These are phyloP conservation scores for Hypoxylon crocopeplum DNA, from an alignment of 495 filamentous ascomycete genomes.

Conservation along the genomic window DNA sequence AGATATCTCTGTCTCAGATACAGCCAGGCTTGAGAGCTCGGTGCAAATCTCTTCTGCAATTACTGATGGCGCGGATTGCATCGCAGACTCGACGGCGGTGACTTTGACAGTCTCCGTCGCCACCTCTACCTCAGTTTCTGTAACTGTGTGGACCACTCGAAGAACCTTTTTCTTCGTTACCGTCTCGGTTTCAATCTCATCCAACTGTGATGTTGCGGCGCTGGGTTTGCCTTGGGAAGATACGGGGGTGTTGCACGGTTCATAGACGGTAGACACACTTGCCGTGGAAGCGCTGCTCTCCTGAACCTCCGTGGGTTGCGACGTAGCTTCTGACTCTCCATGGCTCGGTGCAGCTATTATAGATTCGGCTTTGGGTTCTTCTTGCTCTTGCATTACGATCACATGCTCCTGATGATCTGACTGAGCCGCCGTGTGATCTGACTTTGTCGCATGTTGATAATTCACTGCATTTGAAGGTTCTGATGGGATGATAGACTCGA, in stretches of 20 bases:
- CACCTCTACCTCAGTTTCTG: constrained; percentile 38
- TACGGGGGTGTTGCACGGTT: constrained; percentile 29
- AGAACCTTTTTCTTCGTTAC: constrained; percentile 45
- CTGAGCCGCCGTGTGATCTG: not conserved
- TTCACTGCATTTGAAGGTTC: not conserved
- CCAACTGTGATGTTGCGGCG: constrained; percentile 5
- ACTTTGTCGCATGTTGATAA: not conserved
- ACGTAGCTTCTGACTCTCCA: constrained; percentile 1
- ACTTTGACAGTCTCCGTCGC: constrained; percentile 32
- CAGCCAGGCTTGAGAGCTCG: not conserved
- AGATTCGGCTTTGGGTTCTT: not conserved
- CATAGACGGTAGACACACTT: constrained; percentile 31
- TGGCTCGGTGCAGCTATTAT: not conserved
- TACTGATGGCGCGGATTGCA: constrained; percentile 2
- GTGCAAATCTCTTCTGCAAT: constrained; percentile 12
- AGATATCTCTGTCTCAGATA: not conserved
- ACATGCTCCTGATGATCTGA: not conserved
- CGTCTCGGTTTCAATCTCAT: constrained; percentile 31
- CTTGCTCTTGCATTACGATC: not conserved
- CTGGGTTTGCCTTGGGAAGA: not conserved
- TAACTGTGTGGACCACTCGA: constrained; percentile 49
- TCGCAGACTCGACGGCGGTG: constrained; percentile 31
- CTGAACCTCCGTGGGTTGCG: not conserved
- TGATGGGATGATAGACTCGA: not conserved
- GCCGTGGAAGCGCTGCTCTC: constrained; percentile 1